These are phyloP conservation scores for Castanea crenata DNA, from an alignment of 306 rosid species.

Conservation along the genomic window DNA sequence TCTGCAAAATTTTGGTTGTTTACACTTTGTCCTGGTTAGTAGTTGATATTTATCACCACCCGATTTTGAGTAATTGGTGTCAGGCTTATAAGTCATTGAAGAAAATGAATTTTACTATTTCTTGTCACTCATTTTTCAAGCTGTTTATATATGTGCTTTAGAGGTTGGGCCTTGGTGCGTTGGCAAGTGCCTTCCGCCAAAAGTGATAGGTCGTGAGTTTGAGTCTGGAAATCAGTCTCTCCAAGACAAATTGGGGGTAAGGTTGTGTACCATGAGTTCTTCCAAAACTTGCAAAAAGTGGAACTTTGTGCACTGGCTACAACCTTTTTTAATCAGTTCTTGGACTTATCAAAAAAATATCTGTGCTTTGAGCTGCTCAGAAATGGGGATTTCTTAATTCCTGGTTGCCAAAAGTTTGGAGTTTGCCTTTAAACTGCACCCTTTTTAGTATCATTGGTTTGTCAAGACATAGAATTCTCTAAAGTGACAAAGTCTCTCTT, in stretches of 20 bases:
- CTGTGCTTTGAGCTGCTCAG: not conserved
- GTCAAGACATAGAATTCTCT: not conserved
- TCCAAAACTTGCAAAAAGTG: too few species aligned
- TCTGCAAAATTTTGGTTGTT: not conserved
- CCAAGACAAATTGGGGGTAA: too few species aligned
- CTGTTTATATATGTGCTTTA: too few species aligned
- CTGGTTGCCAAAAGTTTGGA: not conserved
- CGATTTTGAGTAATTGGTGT: not conserved
- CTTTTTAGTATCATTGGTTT: slow-evolving; percentile 2
- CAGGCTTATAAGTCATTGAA: not conserved
- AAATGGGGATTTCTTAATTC: not conserved
- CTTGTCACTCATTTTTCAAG: too few species aligned
- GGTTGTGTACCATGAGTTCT: too few species aligned
- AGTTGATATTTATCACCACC: not conserved
- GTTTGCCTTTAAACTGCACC: slow-evolving; percentile 6
- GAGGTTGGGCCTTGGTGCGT: too few species aligned
- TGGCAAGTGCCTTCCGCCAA: too few species aligned
- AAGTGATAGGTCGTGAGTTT: too few species aligned
- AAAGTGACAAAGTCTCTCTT: not conserved
- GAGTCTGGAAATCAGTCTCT: too few species aligned
- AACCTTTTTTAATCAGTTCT: too few species aligned
- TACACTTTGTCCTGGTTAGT: not conserved
- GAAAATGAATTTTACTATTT: slow-evolving; percentile 1
- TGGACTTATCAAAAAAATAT: not conserved
- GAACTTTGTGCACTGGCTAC: too few species aligned